Evolutionary conservation across 306 rosid species (phyloP), one percentile per base, ranked within the genome.

Genomic region (Vigna radiata): DNA sequence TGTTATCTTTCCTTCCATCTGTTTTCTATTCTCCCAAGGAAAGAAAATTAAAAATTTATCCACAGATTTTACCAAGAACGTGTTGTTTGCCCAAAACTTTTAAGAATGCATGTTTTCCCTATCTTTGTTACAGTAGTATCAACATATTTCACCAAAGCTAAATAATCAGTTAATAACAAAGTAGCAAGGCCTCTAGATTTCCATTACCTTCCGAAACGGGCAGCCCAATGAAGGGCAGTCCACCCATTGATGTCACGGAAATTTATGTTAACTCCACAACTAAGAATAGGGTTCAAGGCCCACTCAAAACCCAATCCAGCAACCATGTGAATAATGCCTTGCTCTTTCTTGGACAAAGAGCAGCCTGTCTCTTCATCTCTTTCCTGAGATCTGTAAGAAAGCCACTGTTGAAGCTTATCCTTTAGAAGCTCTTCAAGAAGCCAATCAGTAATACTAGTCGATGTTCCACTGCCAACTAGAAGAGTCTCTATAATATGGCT

Each of bases 171-270:
- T 8, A 68, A 58, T 15, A 68, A 58, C 58, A 75, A 8, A 46
- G 37, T 6, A 77, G 47, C 49, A 54, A 70, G 79, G 37, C 29
- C 6, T 48, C 36, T 39, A 16, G 53, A 59, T 49, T 63, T 66
- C 65, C 23, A 46, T 81, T 87, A 96, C 99, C 99, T 96, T 84
- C 98, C 99, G 74, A 92, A 91, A 50, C 89, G 97, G 33, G 98
- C 96, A 13, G 99, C 98, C 97, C 98, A 96, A 59, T 96, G 99
- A 71, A 96, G 89, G 71, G 99, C 98, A 74, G 97, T 96, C 94
- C 94, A 88, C 36, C 99, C 99, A 7, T 39, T 92, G 76, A 96
- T 85, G 86, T 96, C 99, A 17, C 99, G 98, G 87, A 96, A 96
- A 83, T 96, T 91, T 83, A 96, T 85, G 85, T 81, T 88, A 63